phyloP scores from a whole-genome alignment of 2,329 filamentous ascomycete species.

The Alternaria ethzedia region DNA sequence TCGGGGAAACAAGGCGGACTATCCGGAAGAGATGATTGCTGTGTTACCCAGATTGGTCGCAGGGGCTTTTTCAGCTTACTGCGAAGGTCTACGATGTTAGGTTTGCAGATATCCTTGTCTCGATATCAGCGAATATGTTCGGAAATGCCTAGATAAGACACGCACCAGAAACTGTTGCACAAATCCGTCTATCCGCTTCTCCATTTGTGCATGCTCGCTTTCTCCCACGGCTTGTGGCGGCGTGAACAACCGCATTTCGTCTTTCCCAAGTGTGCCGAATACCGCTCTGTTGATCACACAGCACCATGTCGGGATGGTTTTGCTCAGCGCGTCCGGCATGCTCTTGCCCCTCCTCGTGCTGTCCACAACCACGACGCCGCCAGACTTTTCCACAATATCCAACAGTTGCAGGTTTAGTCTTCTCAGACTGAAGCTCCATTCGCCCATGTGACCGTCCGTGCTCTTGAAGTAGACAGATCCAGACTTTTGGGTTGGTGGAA shows the following conservation, averaged over 20 bases:
- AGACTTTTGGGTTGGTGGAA: constrained; percentile 67
- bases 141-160: neutral
- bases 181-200: constrained; percentile 64
- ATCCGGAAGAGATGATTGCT: constrained; percentile 61
- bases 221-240: constrained; percentile 74
- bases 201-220: constrained; percentile 83
- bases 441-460: constrained; percentile 89
- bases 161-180: constrained; percentile 57
- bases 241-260: constrained; percentile 62
- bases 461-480: constrained; percentile 95
- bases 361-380: constrained; percentile 88
- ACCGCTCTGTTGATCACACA: constrained; percentile 80
- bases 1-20: constrained; percentile 58
- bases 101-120: constrained; percentile 60
- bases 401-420: constrained; percentile 85
- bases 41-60: constrained; percentile 80
- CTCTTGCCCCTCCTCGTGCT: constrained; percentile 90
- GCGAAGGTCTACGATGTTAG: constrained; percentile 64
- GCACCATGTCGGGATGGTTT: constrained; percentile 94
- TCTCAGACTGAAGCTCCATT: constrained; percentile 88
- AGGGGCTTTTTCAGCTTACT: constrained; percentile 72
- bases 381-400: constrained; percentile 67
- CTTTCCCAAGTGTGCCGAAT: constrained; percentile 65
- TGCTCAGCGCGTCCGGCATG: constrained; percentile 94
- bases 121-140: neutral